Conservation (phyloP, 257 asterid species). For the Solanum gandarillasii region DNA sequence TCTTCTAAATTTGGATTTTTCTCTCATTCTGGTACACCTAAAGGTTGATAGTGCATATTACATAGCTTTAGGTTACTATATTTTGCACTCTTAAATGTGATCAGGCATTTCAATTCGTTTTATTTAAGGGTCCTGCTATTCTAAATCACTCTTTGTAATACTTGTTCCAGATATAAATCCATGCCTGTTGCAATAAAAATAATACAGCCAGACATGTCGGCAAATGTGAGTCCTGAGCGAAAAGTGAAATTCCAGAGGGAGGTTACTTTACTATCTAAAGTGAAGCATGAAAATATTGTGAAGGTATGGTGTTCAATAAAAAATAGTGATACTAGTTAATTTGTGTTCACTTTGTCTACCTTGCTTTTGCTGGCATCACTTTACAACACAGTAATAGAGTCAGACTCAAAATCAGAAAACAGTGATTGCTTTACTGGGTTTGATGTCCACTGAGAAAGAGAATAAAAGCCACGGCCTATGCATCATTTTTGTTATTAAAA, state of each 20-base stretch:
- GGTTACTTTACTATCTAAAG: constrained; percentile 41
- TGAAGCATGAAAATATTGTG: constrained; percentile 47
- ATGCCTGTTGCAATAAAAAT: constrained; percentile 47
- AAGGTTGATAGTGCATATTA: not conserved
- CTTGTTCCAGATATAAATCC: constrained; percentile 31
- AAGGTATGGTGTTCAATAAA: constrained; percentile 24
- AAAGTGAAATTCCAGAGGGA: constrained; percentile 37
- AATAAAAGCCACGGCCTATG: not conserved
- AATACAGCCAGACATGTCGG: constrained; percentile 30
- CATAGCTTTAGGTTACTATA: not conserved
- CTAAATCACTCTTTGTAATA: not conserved
- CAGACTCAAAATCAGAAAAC: not conserved
- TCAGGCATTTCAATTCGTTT: not conserved
- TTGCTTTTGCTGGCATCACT: not conserved
- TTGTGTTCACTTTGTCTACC: not conserved
- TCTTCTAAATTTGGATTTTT: not conserved
- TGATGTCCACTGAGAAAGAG: not conserved
- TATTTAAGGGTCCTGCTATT: not conserved
- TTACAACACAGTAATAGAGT: not conserved
- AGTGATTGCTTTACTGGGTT: not conserved
- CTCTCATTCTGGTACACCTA: not conserved
- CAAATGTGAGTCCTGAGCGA: constrained; percentile 28
- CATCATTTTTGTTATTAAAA: not conserved
- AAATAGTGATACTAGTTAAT: not conserved
- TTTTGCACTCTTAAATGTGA: not conserved